Evolutionary conservation across 139 green algal genomes (phyloP), one percentile per base, ranked within the genome.

Genomic region (Closterium sp.): DNA sequence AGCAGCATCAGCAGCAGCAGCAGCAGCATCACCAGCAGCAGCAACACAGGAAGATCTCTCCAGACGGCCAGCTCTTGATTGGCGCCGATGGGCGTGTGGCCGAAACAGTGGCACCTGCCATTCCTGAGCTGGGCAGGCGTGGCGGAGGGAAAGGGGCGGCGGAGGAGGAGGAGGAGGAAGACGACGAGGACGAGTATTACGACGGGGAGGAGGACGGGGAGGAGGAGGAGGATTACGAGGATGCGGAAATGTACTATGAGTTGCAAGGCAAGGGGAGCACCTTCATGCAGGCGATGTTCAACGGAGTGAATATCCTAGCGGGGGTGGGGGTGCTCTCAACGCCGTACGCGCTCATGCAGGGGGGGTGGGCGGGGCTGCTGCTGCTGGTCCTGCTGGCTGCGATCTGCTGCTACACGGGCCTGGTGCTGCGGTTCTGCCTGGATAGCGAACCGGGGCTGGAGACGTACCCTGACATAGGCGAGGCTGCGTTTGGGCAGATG

Each of bases 391-490:
- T 35, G 84, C 84, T 35, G 8, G 32, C 31, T 16, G 84, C 84
- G 32, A 87, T 87, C 31, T 87, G 31, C 31, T 87, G 84, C 23
- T 33, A 33, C 31, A 35, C 32, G 84, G 31, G 32, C 21, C 31
- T 35, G 84, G 31, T 87, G 84, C 84, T 87, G 5, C 84, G 84
- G 84, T 33, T 87, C 21, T 87, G 84, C 21, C 21, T 87, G 84
- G 84, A 87, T 33, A 35, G 84, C 19, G 32, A 35, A n/a, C 31
- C 43, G 30, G 35, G 86, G 28, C 25, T 93, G 25, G 33, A 88
- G 19, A 91, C 90, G 0, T 93, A 93, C n/a, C 81, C 90, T 23
- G 90, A 93, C 28, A 93, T 93, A 23, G 90, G 90, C 28, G 85
- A 93, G 55, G 90, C 90, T 28, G 90, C 90, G 10, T 93, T 93